Evolutionary conservation across 2,329 filamentous ascomycete species (phyloP), one percentile per base, ranked within the genome.

Genomic region (Aspergillus novofumigatus): DNA sequence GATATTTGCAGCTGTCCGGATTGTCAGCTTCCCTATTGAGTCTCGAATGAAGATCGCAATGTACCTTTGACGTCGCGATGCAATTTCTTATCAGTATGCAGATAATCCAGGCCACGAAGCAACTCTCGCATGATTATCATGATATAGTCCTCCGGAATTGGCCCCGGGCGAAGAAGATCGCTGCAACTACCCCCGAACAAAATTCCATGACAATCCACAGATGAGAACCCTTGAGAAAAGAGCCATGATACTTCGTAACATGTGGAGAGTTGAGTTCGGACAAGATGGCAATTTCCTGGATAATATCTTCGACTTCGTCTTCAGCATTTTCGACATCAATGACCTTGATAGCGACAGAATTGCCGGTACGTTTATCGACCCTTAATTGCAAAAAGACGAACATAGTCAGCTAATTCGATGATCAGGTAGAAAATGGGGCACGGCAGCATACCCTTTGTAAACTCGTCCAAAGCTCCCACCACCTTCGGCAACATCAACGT

Each of bases 131-230:
- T 81, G 60, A 99, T 96, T 67, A 99, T 97, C 67, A 91, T 91
- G 68, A 99, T 97, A 74, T 97, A 97, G 65, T 96, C 92, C 77
- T 99, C 94, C 21, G 88, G 86, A 59, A 99, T 93, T 44, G 88
- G 78, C 25, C 94, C 94, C 0, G 94, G 92, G 78, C 96, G 96
- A 88, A 99, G 90, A 60, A 99, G 79, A 72, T 97, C 94, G 50
- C 91, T 92, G 71, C 94, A 97, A 76, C 93, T 97, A 4, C 94
- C 94, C 23, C 94, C 1, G 93, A 92, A 76, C 94, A 99, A 70
- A 94, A 99, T 75, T 99, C 94, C 94, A 99, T 99, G 73, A 97
- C 92, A 67, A 99, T 99, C 94, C 94, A 99, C 68, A 99, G 79
- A 78, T 97, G 91, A 2, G 92, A 94, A 25, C 93, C 94, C 70